Percentiles rank a stretch among this genome's conserved stretches.
These are phyloP conservation scores for Diaporthe australafricana DNA, from an alignment of 2,329 filamentous ascomycete genomes.

Conservation along the genomic window DNA sequence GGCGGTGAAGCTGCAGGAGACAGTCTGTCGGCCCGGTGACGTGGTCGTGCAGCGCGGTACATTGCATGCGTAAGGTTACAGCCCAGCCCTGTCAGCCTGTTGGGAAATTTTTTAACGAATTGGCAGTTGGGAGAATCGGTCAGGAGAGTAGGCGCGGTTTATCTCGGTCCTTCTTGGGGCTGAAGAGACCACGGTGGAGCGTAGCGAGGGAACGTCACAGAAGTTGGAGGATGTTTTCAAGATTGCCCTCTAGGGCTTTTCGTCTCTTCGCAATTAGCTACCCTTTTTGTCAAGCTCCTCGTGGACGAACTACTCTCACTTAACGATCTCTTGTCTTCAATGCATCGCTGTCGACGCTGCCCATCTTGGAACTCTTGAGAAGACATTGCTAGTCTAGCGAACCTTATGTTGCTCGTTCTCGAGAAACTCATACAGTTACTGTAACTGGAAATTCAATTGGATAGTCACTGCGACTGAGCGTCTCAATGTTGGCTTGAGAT, in stretches of 20 bases:
- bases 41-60: conserved; percentile 4
- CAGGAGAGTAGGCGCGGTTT: not conserved
- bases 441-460: too few species aligned
- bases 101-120: too few species aligned
- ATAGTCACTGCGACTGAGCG: too few species aligned
- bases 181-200: conserved; percentile 3
- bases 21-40: not conserved
- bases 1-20: not conserved
- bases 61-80: not conserved
- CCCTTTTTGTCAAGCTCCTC: too few species aligned
- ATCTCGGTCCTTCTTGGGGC: not conserved
- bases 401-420: too few species aligned
- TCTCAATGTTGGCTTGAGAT: too few species aligned
- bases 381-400: not conserved
- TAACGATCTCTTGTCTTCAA: too few species aligned
- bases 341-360: too few species aligned
- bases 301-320: too few species aligned
- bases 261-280: not conserved
- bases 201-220: not conserved
- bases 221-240: not conserved
- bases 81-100: fast-evolving
- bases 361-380: not conserved
- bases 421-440: too few species aligned
- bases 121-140: not conserved
- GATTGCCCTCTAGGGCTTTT: not conserved